Evolutionary conservation across 257 asterid genomes (phyloP).

Genomic region (Capsicum rhomboideum): DNA sequence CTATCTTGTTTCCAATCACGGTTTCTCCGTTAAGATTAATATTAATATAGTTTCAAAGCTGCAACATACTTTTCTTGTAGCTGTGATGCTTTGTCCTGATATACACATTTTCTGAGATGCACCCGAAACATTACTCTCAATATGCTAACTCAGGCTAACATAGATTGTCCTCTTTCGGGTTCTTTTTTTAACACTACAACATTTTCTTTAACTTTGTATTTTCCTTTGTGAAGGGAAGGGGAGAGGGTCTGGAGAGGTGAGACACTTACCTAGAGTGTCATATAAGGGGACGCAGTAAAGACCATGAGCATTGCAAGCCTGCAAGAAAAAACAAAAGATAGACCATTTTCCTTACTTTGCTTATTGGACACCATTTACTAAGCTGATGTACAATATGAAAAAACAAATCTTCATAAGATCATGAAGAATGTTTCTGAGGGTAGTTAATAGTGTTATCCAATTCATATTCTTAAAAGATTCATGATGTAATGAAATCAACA

Average conservation of each 20-base stretch:
- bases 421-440: neutral
- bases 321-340: constrained; percentile 7
- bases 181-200: neutral
- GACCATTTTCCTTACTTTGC: neutral
- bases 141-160: neutral
- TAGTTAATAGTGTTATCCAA: neutral
- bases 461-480: neutral
- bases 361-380: neutral
- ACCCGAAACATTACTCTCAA: neutral
- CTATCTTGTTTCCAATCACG: neutral
- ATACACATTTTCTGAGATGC: neutral
- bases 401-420: neutral
- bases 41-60: neutral
- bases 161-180: neutral
- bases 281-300: constrained; percentile 69
- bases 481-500: neutral
- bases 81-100: neutral
- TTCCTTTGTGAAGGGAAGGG: neutral
- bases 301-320: constrained; percentile 88
- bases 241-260: neutral
- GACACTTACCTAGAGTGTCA: constrained; percentile 61
- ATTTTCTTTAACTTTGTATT: neutral
- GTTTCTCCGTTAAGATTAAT: neutral
- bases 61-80: neutral
- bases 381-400: neutral